Evolutionary conservation across 768 basidiomycete species (phyloP).

Genomic region (Termitomyces sp.): DNA sequence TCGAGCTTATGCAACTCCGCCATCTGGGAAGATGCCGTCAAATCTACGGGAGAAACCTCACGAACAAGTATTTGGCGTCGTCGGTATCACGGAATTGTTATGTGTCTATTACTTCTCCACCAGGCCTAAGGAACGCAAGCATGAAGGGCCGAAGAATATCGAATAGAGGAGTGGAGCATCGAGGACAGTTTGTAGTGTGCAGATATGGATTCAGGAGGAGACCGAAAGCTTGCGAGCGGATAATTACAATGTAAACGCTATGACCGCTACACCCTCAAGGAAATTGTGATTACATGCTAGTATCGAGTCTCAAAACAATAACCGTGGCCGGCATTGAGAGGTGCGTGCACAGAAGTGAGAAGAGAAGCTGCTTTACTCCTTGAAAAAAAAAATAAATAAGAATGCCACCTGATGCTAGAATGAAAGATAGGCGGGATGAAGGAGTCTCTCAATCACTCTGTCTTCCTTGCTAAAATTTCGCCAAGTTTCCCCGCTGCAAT

Average conservation of each 20-base stretch:
- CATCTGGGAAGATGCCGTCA: slow-evolving; percentile 1
- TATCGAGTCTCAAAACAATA: no score
- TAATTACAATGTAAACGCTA: no score
- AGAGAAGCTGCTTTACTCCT: no score
- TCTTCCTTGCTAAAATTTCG: slow-evolving; percentile 46
- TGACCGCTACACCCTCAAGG: no score
- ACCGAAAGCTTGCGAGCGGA: background rate
- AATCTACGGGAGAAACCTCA: background rate
- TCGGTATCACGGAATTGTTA: background rate
- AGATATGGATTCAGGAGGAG: background rate
- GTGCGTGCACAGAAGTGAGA: no score
- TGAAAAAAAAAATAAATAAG: no score
- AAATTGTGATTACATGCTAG: no score
- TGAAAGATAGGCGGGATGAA: background rate
- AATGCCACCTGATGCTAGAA: no score
- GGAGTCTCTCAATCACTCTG: slow-evolving; percentile 1
- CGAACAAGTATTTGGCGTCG: slow-evolving; percentile 1
- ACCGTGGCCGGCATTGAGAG: background rate
- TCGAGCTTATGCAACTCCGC: background rate
- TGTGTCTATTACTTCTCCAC: slow-evolving; percentile 1
- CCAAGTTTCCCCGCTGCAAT: slow-evolving; percentile 52
- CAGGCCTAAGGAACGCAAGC: background rate
- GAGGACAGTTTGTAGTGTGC: background rate
- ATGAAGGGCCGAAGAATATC: background rate
- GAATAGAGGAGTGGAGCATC: background rate